A percentile compares a stretch with the other conserved stretches of the same genome.
Evolutionary conservation across 495 filamentous ascomycete genomes (phyloP).

Genomic region (Aspergillus campestris): DNA sequence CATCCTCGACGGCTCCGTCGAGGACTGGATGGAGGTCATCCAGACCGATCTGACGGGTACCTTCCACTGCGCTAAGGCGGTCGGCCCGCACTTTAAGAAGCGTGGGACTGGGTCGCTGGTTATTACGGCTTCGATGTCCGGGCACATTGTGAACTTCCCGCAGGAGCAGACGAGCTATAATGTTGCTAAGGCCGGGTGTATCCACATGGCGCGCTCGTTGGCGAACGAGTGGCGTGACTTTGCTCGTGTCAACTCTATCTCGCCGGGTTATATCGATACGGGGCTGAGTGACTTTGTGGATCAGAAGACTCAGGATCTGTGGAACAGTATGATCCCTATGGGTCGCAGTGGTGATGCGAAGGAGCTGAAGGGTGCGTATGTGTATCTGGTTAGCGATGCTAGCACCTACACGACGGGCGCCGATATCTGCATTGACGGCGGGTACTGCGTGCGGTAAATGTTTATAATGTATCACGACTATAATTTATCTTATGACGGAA

Average conservation of each 20-base stretch:
- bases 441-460: slow-evolving; percentile 36
- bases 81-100: slow-evolving; percentile 56
- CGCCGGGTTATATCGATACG: slow-evolving; percentile 73
- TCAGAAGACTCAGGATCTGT: slow-evolving; percentile 59
- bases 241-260: slow-evolving; percentile 65
- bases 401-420: slow-evolving; percentile 77
- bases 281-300: slow-evolving; percentile 69
- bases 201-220: slow-evolving; percentile 49
- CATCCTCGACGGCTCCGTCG: slow-evolving; percentile 53
- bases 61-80: slow-evolving; percentile 62
- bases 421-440: slow-evolving; percentile 71
- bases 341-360: slow-evolving; percentile 65
- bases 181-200: slow-evolving; percentile 58
- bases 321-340: slow-evolving; percentile 69
- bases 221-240: slow-evolving; percentile 76
- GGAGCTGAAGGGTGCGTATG: slow-evolving; percentile 79
- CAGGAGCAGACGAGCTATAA: slow-evolving; percentile 80
- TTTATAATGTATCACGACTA: not conserved
- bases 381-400: slow-evolving; percentile 68
- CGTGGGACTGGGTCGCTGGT: slow-evolving; percentile 52
- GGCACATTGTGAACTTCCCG: slow-evolving; percentile 69
- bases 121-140: slow-evolving; percentile 60
- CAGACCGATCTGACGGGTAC: slow-evolving; percentile 56
- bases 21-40: slow-evolving; percentile 61
- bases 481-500: not conserved